Base-by-base conservation (phyloP, 2,329 filamentous ascomycete species). In the Decorospora gaudefroyi region DNA sequence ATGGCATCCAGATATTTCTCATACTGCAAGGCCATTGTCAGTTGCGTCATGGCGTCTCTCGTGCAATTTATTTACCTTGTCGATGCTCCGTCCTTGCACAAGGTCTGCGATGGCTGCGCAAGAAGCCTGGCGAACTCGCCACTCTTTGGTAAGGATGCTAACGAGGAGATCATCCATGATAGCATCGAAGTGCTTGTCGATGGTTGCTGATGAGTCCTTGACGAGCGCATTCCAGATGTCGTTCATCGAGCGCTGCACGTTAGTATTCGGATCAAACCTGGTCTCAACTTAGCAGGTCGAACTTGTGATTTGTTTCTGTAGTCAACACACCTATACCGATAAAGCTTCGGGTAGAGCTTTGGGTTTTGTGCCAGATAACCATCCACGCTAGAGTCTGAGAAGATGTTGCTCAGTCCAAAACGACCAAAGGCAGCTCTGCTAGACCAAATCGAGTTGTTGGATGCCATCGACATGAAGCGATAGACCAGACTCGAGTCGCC, bases 171-270 rank as follows among this genome's bases (percentile, higher is more conserved):
- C 93, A 7, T 85, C 78, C 76, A 99, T 86, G 59, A 99, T 97
- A 6, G 83, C 82, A 53, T 95, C 87, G 63, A 97, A 96, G 69
- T 97, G 81, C 12, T 78, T 76, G 53, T 93, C 85, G 29, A 97
- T 81, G 0, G 87, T 88, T 0, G 80, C 78, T 12, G 82, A 84
- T 1, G 89, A 82, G 58, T 97, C 90, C 64, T 95, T 95, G 40
- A 97, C 90, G n/a, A 99, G 74, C 0, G 92, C 86, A 61, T 88
- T 91, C 93, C 93, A 99, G 55, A 99, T 97, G 51, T 95, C 90
- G 44, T 95, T 91, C 93, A 99, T 99, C 0, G 92, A 96, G 33
- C 85, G 81, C 66, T 92, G 89, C 9, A 97, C 93, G 53, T 95
- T 96, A 2, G 85, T 79, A 64, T 96, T 97, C 0, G 93, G 93